A percentile compares a stretch with the other conserved stretches of the same genome.
phyloP scores from a whole-genome alignment of 2,329 filamentous ascomycete species.

The Sordariomycetes sp. region DNA sequence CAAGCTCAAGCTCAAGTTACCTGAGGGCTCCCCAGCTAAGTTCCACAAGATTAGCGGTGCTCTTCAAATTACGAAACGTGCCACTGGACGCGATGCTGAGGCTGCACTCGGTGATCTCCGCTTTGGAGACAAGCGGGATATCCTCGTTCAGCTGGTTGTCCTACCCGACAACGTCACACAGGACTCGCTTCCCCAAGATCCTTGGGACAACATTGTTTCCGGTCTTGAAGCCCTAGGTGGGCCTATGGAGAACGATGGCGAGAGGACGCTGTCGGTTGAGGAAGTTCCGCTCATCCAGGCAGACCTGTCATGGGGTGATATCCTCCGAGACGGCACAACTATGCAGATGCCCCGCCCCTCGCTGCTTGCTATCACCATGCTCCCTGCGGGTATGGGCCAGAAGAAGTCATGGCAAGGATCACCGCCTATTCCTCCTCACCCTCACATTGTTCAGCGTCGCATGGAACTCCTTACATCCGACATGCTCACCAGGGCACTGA shows the following conservation, averaged over 20 bases:
- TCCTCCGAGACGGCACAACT: conserved; percentile 78
- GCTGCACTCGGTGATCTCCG: conserved; percentile 83
- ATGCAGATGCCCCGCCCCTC: conserved; percentile 84
- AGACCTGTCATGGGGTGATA: conserved; percentile 87
- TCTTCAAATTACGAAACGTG: conserved; percentile 90
- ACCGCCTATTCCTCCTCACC: conserved; percentile 88
- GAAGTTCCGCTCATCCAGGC: conserved; percentile 93
- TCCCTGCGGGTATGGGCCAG: conserved; percentile 57
- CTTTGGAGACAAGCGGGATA: conserved; percentile 90
- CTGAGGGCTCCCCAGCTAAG: conserved; percentile 93
- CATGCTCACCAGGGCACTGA: conserved; percentile 90
- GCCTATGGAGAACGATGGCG: conserved; percentile 75
- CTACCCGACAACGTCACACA: conserved; percentile 74
- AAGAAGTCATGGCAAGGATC: conserved; percentile 57
- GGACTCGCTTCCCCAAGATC: conserved; percentile 82
- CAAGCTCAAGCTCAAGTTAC: conserved; percentile 86
- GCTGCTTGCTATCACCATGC: conserved; percentile 89
- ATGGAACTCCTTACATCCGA: conserved; percentile 98
- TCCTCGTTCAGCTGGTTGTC: conserved; percentile 90
- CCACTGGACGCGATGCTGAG: conserved; percentile 89
- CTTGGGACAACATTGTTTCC: conserved; percentile 96
- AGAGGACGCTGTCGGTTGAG: conserved; percentile 76
- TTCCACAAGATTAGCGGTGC: conserved; percentile 98
- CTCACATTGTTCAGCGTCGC: conserved; percentile 86
- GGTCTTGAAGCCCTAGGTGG: conserved; percentile 89